Conservation (phyloP, 768 basidiomycete species). For the Macrolepiota albuminosa region DNA sequence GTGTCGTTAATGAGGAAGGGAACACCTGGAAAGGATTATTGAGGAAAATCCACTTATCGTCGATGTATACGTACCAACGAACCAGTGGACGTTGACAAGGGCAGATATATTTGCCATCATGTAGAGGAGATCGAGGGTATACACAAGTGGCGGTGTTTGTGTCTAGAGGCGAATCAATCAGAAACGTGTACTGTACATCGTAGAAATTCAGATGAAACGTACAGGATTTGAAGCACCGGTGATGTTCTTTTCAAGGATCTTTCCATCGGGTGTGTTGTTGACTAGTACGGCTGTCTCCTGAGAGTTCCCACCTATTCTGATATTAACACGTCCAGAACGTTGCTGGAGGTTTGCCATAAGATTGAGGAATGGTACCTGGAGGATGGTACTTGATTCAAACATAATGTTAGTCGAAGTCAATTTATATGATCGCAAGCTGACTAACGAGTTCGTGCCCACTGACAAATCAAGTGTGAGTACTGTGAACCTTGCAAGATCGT, state of each 20-base stretch:
- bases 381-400: conserved; percentile 27
- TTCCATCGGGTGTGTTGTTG: conserved; percentile 40
- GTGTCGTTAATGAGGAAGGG: conserved; percentile 62
- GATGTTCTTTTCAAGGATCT: conserved; percentile 19
- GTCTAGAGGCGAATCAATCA: conserved; percentile 33
- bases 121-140: conserved; percentile 63
- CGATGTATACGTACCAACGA: conserved; percentile 34
- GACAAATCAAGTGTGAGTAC: not conserved
- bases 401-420: not conserved
- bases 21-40: conserved; percentile 24
- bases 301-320: conserved; percentile 79
- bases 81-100: conserved; percentile 65
- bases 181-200: not conserved
- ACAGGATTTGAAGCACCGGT: conserved; percentile 17
- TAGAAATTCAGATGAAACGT: not conserved
- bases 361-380: conserved; percentile 68
- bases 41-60: not conserved
- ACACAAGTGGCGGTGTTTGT: conserved; percentile 62
- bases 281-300: conserved; percentile 63
- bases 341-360: conserved; percentile 68
- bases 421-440: not conserved
- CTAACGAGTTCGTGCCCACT: conserved; percentile 11
- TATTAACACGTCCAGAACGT: conserved; percentile 54
- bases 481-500: conserved; percentile 8
- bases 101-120: conserved; percentile 60